phyloP scores from a whole-genome alignment of 106 monocot species.

The Dendrobium catenatum region DNA sequence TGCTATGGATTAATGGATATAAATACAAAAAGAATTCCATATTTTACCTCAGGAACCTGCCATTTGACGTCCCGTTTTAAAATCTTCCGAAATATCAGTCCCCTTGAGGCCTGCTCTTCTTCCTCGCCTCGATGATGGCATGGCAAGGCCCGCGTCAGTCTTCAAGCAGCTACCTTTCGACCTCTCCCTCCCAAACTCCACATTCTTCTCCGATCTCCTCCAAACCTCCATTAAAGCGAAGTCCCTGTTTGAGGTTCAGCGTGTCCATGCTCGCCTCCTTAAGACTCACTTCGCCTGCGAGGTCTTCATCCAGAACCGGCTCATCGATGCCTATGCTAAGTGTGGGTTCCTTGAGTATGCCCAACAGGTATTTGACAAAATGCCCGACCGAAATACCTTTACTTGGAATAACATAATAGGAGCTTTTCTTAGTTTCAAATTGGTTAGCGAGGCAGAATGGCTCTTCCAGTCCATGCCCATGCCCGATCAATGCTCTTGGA shows the following conservation, averaged over 20 bases:
- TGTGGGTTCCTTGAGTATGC: slow-evolving; percentile 32
- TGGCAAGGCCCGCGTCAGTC: slow-evolving; percentile 12
- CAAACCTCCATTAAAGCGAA: slow-evolving; percentile 34
- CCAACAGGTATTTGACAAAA: slow-evolving; percentile 42
- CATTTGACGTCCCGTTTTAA: no score
- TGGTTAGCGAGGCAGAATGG: slow-evolving; percentile 19
- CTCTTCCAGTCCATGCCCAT: slow-evolving; percentile 41
- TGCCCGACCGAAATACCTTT: slow-evolving; percentile 45
- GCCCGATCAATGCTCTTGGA: slow-evolving; percentile 79
- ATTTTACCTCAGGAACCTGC: no score
- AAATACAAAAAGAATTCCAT: no score
- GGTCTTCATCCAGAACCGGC: slow-evolving; percentile 67
- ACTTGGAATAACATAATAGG: slow-evolving; percentile 48
- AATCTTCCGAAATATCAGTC: no score
- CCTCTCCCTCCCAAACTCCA: slow-evolving; percentile 28
- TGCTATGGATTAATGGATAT: no score
- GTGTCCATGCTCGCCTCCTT: slow-evolving; percentile 44
- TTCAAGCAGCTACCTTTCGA: slow-evolving; percentile 2
- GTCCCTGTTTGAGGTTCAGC: slow-evolving; percentile 22
- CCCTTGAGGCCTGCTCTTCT: background rate
- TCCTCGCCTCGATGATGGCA: slow-evolving; percentile 20
- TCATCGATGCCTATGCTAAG: slow-evolving; percentile 54
- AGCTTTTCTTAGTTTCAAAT: slow-evolving; percentile 23
- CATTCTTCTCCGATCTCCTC: slow-evolving; percentile 44
- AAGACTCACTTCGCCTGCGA: slow-evolving; percentile 49